A percentile compares a stretch with the other conserved stretches of the same genome.
phyloP scores from a whole-genome alignment of 805 yeast species.

The Helenozyma baotianmanensis region DNA sequence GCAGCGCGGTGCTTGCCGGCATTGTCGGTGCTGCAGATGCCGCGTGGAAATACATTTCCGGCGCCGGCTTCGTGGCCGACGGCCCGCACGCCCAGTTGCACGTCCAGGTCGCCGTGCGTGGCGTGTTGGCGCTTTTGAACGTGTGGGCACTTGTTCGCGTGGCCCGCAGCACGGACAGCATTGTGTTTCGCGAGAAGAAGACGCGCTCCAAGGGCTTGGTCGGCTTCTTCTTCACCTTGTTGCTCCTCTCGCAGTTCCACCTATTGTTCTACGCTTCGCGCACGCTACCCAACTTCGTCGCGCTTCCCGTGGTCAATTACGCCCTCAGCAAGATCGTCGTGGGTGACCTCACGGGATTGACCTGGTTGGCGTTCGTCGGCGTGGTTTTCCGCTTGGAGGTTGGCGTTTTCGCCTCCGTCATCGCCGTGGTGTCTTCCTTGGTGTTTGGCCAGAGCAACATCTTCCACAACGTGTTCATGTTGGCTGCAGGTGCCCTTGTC shows the following conservation, averaged over 20 bases:
- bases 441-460: constrained; percentile 45
- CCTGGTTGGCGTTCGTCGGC: constrained; percentile 57
- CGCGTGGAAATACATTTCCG: constrained; percentile 9
- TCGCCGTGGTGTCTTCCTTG: constrained; percentile 44
- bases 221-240: constrained; percentile 56
- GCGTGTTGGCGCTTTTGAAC: constrained; percentile 60
- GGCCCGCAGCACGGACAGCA: constrained; percentile 30
- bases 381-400: constrained; percentile 71
- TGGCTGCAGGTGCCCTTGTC: constrained; percentile 45
- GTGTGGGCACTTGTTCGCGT: constrained; percentile 48
- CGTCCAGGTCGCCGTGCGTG: constrained; percentile 54
- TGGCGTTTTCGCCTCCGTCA: constrained; percentile 46
- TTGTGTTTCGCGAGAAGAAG: constrained; percentile 20
- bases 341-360: constrained; percentile 47
- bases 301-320: constrained; percentile 63
- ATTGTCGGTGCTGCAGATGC: constrained; percentile 36
- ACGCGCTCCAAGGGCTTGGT: constrained; percentile 18
- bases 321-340: constrained; percentile 49
- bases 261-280: constrained; percentile 74
- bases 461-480: constrained; percentile 28
- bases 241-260: constrained; percentile 72
- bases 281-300: constrained; percentile 83
- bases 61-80: constrained; percentile 9
- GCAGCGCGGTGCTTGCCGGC: constrained; percentile 53
- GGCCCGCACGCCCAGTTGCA: constrained; percentile 35